A percentile compares a stretch with the other conserved stretches of the same genome.
phyloP scores from a whole-genome alignment of 2,329 filamentous ascomycete genomes.

The Albophoma yamanashiensis region DNA sequence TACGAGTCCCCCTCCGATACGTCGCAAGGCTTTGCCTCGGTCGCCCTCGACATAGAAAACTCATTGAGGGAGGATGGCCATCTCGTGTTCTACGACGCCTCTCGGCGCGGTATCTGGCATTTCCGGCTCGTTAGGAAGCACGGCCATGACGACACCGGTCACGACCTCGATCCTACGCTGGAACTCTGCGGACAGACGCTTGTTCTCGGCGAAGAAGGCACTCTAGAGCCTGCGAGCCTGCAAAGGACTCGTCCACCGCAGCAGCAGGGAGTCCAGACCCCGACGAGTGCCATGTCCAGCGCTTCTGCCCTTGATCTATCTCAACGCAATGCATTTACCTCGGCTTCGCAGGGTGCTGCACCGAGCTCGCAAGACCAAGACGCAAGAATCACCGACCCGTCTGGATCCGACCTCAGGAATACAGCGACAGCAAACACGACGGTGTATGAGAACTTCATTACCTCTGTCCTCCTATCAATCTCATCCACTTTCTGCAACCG shows the following conservation, averaged over 20 bases:
- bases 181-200: conserved; percentile 34
- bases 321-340: conserved; percentile 11
- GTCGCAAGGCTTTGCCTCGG: conserved; percentile 31
- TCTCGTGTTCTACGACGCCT: conserved; percentile 40
- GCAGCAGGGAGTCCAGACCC: conserved; percentile 29
- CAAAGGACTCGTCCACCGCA: conserved; percentile 29
- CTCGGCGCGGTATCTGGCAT: conserved; percentile 41
- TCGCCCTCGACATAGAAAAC: conserved; percentile 40
- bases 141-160: conserved; percentile 14
- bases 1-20: conserved; percentile 39
- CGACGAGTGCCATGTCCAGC: conserved; percentile 34
- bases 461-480: conserved; percentile 39
- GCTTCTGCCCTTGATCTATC: conserved; percentile 27
- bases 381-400: conserved; percentile 15
- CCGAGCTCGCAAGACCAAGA: conserved; percentile 14
- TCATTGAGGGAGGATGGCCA: conserved; percentile 40
- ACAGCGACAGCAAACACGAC: conserved; percentile 23
- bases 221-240: conserved; percentile 37
- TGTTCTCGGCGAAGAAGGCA: conserved; percentile 34
- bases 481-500: conserved; percentile 37
- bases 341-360: conserved; percentile 3
- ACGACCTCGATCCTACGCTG: conserved; percentile 25
- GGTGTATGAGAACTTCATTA: conserved; percentile 43
- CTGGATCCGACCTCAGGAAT: conserved; percentile 10
- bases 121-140: conserved; percentile 38